These are phyloP conservation scores for Magnusiomyces fungicola DNA, from an alignment of 1,139 yeast genomes.

Conservation along the genomic window DNA sequence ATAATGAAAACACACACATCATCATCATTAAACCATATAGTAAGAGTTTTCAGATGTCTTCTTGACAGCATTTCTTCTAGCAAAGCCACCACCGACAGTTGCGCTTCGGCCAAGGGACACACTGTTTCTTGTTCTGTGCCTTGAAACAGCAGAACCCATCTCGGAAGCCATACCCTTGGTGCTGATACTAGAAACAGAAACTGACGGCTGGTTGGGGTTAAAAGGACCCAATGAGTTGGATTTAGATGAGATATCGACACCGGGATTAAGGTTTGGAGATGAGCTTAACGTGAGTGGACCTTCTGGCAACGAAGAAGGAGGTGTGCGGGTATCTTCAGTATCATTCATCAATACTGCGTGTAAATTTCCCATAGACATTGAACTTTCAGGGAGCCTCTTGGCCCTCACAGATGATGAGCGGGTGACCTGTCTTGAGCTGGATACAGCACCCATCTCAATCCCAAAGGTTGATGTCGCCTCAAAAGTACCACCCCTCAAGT, in stretches of 20 bases:
- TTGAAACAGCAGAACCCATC: neutral
- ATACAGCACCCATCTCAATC: neutral
- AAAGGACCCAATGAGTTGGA: no score
- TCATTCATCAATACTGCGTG: neutral
- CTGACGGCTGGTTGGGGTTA: neutral
- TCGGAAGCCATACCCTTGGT: neutral
- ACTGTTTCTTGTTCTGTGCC: neutral
- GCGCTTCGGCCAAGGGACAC: neutral
- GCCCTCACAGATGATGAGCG: neutral
- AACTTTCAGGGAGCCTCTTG: neutral
- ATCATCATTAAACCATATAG: slow-evolving; percentile 4
- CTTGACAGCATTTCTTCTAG: neutral
- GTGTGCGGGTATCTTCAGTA: neutral
- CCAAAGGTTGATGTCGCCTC: neutral
- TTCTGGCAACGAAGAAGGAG: neutral
- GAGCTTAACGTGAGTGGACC: neutral
- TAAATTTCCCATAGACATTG: slow-evolving; percentile 1
- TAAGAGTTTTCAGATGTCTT: slow-evolving; percentile 5
- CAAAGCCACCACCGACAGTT: neutral
- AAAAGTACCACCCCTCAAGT: neutral
- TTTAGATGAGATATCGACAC: neutral
- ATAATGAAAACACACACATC: no score
- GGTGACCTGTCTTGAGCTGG: neutral
- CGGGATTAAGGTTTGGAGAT: neutral
- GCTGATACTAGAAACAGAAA: neutral